Conservation (phyloP, 139 green algal genomes). For the Chlamydomonas eustigma region DNA sequence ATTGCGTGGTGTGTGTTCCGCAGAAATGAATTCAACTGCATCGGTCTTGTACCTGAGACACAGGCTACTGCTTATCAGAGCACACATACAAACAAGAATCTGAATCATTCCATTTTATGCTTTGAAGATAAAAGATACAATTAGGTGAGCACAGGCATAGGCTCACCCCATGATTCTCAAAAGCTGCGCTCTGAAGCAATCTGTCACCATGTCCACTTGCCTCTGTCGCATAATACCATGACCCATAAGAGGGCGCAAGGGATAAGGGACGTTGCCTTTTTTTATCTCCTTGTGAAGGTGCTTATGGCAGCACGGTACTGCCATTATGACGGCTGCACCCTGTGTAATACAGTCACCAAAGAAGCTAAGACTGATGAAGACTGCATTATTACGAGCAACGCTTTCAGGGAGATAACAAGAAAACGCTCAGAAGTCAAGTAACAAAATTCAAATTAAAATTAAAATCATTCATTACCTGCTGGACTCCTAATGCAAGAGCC, state of each 20-base stretch:
- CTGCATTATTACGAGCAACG: too few species aligned
- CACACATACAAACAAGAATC: background rate
- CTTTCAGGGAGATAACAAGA: too few species aligned
- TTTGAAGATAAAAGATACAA: too few species aligned
- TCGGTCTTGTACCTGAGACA: conserved; percentile 31
- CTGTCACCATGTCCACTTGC: conserved; percentile 54
- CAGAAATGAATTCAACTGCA: conserved; percentile 51
- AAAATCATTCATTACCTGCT: conserved; percentile 10
- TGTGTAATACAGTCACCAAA: background rate
- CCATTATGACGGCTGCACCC: conserved; percentile 39
- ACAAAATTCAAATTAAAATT: background rate
- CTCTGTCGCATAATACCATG: conserved; percentile 62
- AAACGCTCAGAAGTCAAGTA: background rate
- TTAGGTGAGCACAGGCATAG: too few species aligned
- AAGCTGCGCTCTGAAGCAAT: conserved; percentile 35
- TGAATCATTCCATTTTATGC: too few species aligned
- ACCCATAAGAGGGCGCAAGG: conserved; percentile 28
- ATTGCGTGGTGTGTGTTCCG: conserved; percentile 63
- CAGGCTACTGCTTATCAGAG: too few species aligned
- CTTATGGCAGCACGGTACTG: conserved; percentile 66
- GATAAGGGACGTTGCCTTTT: background rate
- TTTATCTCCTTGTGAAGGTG: conserved; percentile 47
- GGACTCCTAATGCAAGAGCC: conserved; percentile 40
- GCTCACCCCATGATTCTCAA: conserved; percentile 16
- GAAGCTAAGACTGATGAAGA: too few species aligned